Evolutionary conservation across 371 early-diverging fungal genomes (phyloP), one percentile per base, ranked within the genome.

Genomic region (Rhizopus arrhizus): DNA sequence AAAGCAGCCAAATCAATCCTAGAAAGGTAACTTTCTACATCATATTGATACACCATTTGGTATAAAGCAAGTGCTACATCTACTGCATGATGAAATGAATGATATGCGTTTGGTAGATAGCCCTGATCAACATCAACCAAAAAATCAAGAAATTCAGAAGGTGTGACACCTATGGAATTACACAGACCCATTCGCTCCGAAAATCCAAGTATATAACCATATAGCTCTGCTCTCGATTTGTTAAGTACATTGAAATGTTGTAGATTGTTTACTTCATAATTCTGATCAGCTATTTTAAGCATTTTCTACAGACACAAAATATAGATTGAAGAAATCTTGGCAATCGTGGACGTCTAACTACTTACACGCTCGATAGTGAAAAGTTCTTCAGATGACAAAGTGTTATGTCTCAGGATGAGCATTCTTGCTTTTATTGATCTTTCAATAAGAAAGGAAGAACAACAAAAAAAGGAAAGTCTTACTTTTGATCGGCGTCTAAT

Each of bases 11-110:
- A 77, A 64, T 94, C 94, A 10, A 85, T 74, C 22, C 79, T 65
- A 16, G 88, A 78, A 9, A 93, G 66, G 49, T 87, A 87, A 8
- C 78, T 80, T 0, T 77, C 72, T 0, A 89, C 86, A 41, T 78
- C 83, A 61, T 87, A 78, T 32, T 87, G 80, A 32, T 65, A 73
- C 5, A 95, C 72, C 72, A 90, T 84, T 60, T 91, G 85, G 70
- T 86, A 91, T 9, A 93, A 72, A 52, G 93, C 90, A 47, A 87
- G 81, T 0, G 90, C 84, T 1, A 95, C 95, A 72, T 95, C 96
- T 0, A 89, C 87, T 5, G 92, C 94, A 68, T 95, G 96, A 68
- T 85, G 84, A 62, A 94, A 95, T 4, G 90, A 91, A 67, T 95
- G 96, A 62, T 95, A 95, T 6, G 94, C 91, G 58, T 91, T 92